These are phyloP conservation scores for Trichoderma afroharzianum DNA, from an alignment of 2,329 filamentous ascomycete species.

Conservation along the genomic window DNA sequence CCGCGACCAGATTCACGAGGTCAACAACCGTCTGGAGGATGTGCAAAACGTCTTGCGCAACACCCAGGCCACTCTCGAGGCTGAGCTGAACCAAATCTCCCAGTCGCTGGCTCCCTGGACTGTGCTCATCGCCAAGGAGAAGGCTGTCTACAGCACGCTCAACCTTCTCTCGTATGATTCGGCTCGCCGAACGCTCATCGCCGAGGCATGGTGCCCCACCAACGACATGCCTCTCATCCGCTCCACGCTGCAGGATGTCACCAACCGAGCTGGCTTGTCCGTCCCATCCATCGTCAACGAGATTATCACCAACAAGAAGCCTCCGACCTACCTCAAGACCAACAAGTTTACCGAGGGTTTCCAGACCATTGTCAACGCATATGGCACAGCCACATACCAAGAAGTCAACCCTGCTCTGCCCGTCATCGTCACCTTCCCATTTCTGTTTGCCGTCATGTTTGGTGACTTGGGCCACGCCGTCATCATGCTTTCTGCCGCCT, in stretches of 20 bases:
- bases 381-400: conserved; percentile 94
- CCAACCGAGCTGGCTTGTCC: conserved; percentile 90
- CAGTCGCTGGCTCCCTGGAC: conserved; percentile 94
- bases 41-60: conserved; percentile 89
- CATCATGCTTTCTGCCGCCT: conserved; percentile 79
- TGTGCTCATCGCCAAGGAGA: conserved; percentile 96
- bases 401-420: conserved; percentile 96
- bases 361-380: conserved; percentile 98
- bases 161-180: conserved; percentile 97
- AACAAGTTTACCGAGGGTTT: conserved; percentile 99
- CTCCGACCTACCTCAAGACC: conserved; percentile 94
- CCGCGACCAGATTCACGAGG: conserved; percentile 93
- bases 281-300: conserved; percentile 98
- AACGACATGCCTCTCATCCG: conserved; percentile 87
- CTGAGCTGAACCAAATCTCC: conserved; percentile 89
- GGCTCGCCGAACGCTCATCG: conserved; percentile 91
- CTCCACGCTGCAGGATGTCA: conserved; percentile 92
- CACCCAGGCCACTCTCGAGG: conserved; percentile 90
- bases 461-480: conserved; percentile 92
- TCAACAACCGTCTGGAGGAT: conserved; percentile 89
- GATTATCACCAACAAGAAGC: conserved; percentile 94
- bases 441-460: conserved; percentile 99
- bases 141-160: conserved; percentile 91
- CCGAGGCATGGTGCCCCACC: conserved; percentile 95
- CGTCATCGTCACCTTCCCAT: conserved; percentile 97